Evolutionary conservation across 768 basidiomycete genomes (phyloP).

Genomic region (Pleurotus pulmonarius): DNA sequence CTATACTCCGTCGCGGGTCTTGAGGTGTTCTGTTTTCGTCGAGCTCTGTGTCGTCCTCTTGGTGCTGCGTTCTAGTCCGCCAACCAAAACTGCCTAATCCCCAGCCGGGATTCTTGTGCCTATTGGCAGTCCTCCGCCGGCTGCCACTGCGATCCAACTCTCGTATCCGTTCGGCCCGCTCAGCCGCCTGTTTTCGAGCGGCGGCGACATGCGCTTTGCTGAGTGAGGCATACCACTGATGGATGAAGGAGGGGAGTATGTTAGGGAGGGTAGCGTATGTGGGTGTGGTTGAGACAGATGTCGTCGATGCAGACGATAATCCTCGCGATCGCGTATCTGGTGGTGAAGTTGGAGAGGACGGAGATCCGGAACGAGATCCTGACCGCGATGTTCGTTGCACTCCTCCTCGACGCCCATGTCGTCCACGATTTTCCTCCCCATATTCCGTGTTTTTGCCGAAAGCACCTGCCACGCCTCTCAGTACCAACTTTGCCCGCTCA

Average conservation of each 20-base stretch:
- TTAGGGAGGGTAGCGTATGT: slow-evolving; percentile 24
- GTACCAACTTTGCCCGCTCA: slow-evolving; percentile 52
- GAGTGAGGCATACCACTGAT: slow-evolving; percentile 55
- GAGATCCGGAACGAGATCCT: neutral
- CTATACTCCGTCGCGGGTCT: slow-evolving; percentile 4
- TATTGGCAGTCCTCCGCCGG: slow-evolving; percentile 13
- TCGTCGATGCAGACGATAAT: slow-evolving; percentile 11
- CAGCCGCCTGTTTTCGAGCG: slow-evolving; percentile 65
- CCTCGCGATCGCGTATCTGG: slow-evolving; percentile 3
- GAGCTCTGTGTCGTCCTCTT: slow-evolving; percentile 10
- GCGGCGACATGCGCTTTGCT: slow-evolving; percentile 71
- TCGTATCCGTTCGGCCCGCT: slow-evolving; percentile 63
- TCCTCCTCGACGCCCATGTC: neutral
- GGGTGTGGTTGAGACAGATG: slow-evolving; percentile 10
- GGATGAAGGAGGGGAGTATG: slow-evolving; percentile 37
- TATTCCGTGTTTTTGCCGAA: slow-evolving; percentile 26
- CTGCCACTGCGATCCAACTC: slow-evolving; percentile 43
- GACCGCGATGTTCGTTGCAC: neutral
- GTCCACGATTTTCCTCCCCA: neutral
- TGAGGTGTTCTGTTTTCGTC: slow-evolving; percentile 12
- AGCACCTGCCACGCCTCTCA: slow-evolving; percentile 53
- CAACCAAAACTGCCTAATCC: slow-evolving; percentile 68
- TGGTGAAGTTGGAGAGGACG: slow-evolving; percentile 9
- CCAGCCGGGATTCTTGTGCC: slow-evolving; percentile 49
- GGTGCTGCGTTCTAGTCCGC: slow-evolving; percentile 17